Evolutionary conservation across 768 basidiomycete species (phyloP).

Genomic region (Kondoa malvinella): DNA sequence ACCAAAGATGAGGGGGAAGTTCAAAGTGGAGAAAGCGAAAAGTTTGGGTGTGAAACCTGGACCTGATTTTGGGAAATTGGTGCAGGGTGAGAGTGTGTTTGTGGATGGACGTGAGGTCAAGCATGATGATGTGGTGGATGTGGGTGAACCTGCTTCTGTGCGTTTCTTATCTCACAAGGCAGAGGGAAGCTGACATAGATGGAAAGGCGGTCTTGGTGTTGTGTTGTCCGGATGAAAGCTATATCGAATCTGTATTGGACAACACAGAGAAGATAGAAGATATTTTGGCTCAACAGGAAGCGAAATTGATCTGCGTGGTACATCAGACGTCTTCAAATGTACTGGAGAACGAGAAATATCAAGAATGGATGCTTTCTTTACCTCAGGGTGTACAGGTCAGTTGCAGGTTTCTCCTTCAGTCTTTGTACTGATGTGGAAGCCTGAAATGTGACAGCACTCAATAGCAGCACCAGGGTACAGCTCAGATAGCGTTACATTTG

Average conservation of each 20-base stretch:
- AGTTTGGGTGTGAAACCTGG: slow-evolving; percentile 47
- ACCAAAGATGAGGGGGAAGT: slow-evolving; percentile 44
- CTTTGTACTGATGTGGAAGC: slow-evolving; percentile 5
- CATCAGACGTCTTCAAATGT: slow-evolving; percentile 59
- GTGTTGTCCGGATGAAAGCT: neutral
- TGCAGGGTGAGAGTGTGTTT: slow-evolving; percentile 45
- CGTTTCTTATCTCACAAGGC: slow-evolving; percentile 12
- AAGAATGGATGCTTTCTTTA: slow-evolving; percentile 54
- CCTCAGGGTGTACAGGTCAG: slow-evolving; percentile 46
- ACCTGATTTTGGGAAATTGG: slow-evolving; percentile 44
- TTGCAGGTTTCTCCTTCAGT: slow-evolving; percentile 15
- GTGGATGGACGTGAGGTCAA: slow-evolving; percentile 26
- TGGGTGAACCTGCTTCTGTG: slow-evolving; percentile 28
- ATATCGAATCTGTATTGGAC: neutral
- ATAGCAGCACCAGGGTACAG: slow-evolving; percentile 49
- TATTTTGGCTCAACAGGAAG: slow-evolving; percentile 37
- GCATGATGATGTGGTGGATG: slow-evolving; percentile 29
- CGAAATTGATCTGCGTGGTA: slow-evolving; percentile 42
- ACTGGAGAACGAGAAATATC: slow-evolving; percentile 51
- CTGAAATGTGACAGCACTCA: slow-evolving; percentile 44
- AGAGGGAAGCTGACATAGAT: slow-evolving; percentile 48
- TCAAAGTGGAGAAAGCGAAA: slow-evolving; percentile 49
- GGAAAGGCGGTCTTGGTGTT: slow-evolving; percentile 25
- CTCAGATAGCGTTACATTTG: slow-evolving; percentile 55
- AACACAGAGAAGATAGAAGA: slow-evolving; percentile 41